Conservation (phyloP, 1,139 yeast genomes). For the Saccharomyces hybrid region DNA sequence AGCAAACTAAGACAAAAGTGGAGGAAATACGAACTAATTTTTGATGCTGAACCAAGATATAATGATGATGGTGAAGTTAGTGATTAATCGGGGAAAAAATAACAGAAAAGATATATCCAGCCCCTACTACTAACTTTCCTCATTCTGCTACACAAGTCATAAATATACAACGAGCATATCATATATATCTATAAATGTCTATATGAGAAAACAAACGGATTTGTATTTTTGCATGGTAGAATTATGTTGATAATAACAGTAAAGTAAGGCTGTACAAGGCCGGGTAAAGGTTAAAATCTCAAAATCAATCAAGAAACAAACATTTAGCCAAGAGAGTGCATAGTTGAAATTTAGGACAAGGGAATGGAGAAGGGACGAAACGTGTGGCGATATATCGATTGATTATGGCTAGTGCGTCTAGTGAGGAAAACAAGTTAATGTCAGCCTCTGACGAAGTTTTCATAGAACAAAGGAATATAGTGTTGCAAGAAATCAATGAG, state of each 20-base stretch:
- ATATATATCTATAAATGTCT: background rate
- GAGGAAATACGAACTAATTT: slow-evolving; percentile 32
- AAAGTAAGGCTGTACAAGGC: background rate
- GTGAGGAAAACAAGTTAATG: background rate
- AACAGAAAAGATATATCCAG: background rate
- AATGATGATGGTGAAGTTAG: slow-evolving; percentile 28
- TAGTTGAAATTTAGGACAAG: background rate
- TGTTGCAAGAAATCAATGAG: slow-evolving; percentile 28
- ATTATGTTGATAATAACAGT: background rate
- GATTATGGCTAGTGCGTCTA: background rate
- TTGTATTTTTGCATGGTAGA: background rate
- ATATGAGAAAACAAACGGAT: background rate
- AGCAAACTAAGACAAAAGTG: slow-evolving; percentile 30
- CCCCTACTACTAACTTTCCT: background rate
- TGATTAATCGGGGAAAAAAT: slow-evolving; percentile 15
- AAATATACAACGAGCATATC: background rate
- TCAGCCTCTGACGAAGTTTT: slow-evolving; percentile 19
- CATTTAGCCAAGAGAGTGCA: background rate
- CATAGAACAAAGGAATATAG: slow-evolving; percentile 27
- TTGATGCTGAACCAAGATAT: slow-evolving; percentile 31
- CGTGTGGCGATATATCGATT: background rate
- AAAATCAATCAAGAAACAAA: background rate
- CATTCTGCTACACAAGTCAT: background rate
- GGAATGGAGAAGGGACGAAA: background rate
- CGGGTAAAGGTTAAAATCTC: background rate